Base-by-base conservation (phyloP, 331 rosid species). In the Rosa hybrid region DNA sequence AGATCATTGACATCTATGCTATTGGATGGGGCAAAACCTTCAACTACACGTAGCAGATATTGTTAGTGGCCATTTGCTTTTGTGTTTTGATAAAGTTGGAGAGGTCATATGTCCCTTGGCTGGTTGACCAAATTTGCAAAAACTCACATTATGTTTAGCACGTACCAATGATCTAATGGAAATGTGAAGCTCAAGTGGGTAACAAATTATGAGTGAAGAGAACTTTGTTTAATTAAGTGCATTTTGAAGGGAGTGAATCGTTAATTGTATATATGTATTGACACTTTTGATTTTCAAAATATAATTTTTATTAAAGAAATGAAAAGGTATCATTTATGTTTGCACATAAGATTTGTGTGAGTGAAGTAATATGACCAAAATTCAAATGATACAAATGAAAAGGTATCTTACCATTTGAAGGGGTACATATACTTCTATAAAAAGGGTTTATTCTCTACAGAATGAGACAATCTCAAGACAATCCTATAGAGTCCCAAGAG, bases 1-100 rank as follows among this genome's bases (percentile, higher is more conserved):
- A 34, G 48, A 67, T 67, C 71, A 67, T 67, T 67, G 71, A 38
- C 71, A 65, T 30, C 8, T 14, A 65, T 65, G 71, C 21, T 30
- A 14, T 65, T 65, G 71, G 71, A 38, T 34, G 71, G 18, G 71
- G 71, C 46, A 67, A 34, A 39, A 39, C 23, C 71, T 67, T 67
- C 25, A 17, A 67, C 71, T 67, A 38, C 23, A 67, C 25, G 23
- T 67, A 67, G 71, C 3, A 14, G 12, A 67, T 67, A 67, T 10
- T 25, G 44, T 67, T 39, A 38, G 71, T 67, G 48, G n/a, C 71
- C 71, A 67, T 34, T 67, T 39, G 48, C 23, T 67, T 65, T 30
- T 39, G 48, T 12, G 71, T 34, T 49, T 49, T 50, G 45, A 8
- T 25, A 1, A 49, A 49, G 45, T 4, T 7, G 76, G 8, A 17